Evolutionary conservation across 805 yeast genomes (phyloP).

Genomic region (Candida sithepensis): DNA sequence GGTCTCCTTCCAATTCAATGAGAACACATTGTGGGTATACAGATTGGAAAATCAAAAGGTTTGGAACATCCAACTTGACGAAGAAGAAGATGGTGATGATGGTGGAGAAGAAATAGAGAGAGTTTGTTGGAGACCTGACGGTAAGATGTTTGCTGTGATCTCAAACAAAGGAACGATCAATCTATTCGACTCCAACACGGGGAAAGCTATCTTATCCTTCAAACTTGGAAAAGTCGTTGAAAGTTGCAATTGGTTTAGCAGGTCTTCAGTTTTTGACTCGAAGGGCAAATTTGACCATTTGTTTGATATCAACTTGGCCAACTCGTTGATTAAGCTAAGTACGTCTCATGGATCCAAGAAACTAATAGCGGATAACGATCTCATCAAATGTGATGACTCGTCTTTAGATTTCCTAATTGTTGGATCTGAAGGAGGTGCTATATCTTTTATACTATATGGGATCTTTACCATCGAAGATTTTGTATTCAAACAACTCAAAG

Average conservation of each 20-base stretch:
- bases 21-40: slow-evolving; percentile 29
- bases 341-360: slow-evolving; percentile 17
- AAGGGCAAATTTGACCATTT: slow-evolving; percentile 14
- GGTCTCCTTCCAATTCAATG: slow-evolving; percentile 25
- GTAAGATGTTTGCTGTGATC: slow-evolving; percentile 28
- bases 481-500: slow-evolving; percentile 15
- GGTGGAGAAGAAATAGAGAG: slow-evolving; percentile 12
- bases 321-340: slow-evolving; percentile 24
- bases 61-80: slow-evolving; percentile 28
- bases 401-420: slow-evolving; percentile 27
- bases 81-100: slow-evolving; percentile 14
- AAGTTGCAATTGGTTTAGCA: slow-evolving; percentile 21
- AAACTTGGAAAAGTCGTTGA: slow-evolving; percentile 12
- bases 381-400: slow-evolving; percentile 22
- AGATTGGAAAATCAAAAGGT: slow-evolving; percentile 31
- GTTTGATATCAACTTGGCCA: slow-evolving; percentile 22
- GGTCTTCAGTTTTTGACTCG: slow-evolving; percentile 9
- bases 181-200: slow-evolving; percentile 29
- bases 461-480: slow-evolving; percentile 29
- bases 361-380: slow-evolving; percentile 20
- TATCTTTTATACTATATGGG: slow-evolving; percentile 31
- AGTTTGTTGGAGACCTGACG: slow-evolving; percentile 31
- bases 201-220: slow-evolving; percentile 22
- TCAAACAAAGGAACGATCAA: slow-evolving; percentile 20
- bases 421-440: slow-evolving; percentile 22